Conservation (phyloP, 2,329 filamentous ascomycete species). For the Trichoderma sp. region DNA sequence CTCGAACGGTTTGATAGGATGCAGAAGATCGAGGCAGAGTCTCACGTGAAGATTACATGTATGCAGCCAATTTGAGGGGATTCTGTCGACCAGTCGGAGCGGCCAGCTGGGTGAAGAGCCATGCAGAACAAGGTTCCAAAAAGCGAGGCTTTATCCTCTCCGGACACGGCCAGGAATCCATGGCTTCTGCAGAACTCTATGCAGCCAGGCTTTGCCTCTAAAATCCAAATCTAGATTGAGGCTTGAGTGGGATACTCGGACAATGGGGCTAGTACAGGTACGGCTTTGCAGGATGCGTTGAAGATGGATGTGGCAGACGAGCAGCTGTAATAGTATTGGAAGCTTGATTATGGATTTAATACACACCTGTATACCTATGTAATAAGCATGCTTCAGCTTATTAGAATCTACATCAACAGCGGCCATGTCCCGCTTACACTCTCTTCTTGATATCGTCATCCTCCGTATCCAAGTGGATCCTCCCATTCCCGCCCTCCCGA, state of each 20-base stretch:
- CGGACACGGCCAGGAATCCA: not conserved
- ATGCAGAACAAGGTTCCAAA: not conserved
- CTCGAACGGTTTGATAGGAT: not conserved
- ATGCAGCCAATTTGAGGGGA: not conserved
- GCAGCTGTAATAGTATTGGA: too few species aligned
- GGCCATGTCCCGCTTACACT: not conserved
- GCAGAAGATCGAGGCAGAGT: not conserved
- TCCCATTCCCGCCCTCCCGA: constrained; percentile 10
- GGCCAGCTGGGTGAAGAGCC: not conserved
- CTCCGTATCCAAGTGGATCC: constrained; percentile 7
- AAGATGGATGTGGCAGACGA: too few species aligned
- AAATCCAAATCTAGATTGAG: not conserved
- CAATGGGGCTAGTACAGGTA: not conserved
- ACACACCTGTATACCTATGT: not conserved
- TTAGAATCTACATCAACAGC: not conserved
- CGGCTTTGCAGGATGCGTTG: not conserved
- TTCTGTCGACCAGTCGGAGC: not conserved
- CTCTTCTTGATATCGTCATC: not conserved
- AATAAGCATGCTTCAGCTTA: not conserved
- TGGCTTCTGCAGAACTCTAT: not conserved
- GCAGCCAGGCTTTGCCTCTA: not conserved
- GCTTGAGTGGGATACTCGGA: constrained; percentile 5
- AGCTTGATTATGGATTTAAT: too few species aligned
- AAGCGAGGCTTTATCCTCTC: not conserved
- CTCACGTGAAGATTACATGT: constrained; percentile 18